A percentile compares a stretch with the other conserved stretches of the same genome.
Evolutionary conservation across 441 rosid species (phyloP).

Genomic region (Syzygium syzygioides): DNA sequence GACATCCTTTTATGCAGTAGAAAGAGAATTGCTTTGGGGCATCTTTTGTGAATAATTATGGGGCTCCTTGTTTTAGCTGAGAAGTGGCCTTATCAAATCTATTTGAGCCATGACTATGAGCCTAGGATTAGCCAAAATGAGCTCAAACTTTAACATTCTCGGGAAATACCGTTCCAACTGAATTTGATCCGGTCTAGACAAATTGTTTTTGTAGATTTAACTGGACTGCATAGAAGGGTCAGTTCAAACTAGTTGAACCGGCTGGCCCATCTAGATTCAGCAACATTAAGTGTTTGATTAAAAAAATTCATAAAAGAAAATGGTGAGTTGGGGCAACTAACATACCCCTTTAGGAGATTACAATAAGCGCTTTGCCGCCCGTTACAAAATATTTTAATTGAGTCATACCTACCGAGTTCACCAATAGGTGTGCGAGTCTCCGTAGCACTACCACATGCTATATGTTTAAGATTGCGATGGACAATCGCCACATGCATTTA

Average conservation of each 20-base stretch:
- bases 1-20: no score
- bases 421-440: neutral
- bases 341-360: neutral
- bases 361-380: neutral
- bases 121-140: no score
- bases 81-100: no score
- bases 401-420: neutral
- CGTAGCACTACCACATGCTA: neutral
- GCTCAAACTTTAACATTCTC: neutral
- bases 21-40: no score
- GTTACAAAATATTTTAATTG: no score
- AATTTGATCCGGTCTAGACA: neutral
- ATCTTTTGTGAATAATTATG: no score
- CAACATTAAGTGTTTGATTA: neutral
- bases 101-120: no score
- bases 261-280: neutral
- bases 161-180: neutral
- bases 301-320: no score
- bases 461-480: no score
- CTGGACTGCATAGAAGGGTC: neutral
- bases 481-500: neutral
- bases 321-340: neutral
- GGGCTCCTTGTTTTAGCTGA: no score
- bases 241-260: neutral
- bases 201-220: neutral